Evolutionary conservation across 108 stramenopile genomes (phyloP), one percentile per base, ranked within the genome.

Genomic region (Nitzschia sp.): DNA sequence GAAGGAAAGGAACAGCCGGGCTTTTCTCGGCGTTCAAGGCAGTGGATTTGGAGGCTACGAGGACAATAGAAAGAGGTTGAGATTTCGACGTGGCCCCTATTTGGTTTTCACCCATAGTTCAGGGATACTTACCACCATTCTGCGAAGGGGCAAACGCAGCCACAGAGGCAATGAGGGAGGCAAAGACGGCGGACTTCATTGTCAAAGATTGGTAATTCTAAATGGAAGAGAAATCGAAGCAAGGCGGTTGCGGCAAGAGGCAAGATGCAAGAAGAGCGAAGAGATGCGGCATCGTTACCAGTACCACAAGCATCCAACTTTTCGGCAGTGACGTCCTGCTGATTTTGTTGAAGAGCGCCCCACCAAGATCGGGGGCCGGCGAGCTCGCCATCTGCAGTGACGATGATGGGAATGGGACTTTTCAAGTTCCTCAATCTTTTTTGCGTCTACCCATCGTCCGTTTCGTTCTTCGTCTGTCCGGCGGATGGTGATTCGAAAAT

Each of bases 1-100:
- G 81, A 68, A 98, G 85, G 93, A 98, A 98, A 26, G 97, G 97
- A 63, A 98, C 76, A 53, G 97, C 88, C 22, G 77, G 71, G 55
- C 81, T 71, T 66, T 80, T 80, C 27, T 80, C 75, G 35, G 66
- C 80, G 33, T 61, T 71, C 50, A 80, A 60, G 22, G 74, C 70
- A 4, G 75, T 76, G 6, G 75, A 72, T 60, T 76, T 82, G 44
- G 64, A 66, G 57, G 45, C 72, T 58, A 21, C 41, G 28, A 53
- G 27, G 8, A 13, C 5, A 55, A 25, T 9, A 9, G 38, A 6
- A 41, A 41, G 13, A n/a, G n/a, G n/a, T n/a, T n/a, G n/a, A n/a
- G n/a, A 13, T 44, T 15, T 13, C 13, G 13, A 11, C 11, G 11
- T 16, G 44, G 44, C 44, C 44, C 13, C 13, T 15, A 15, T 8